Evolutionary conservation across 371 early-diverging fungal species (phyloP).

Genomic region (Saksenaea oblongispora): DNA sequence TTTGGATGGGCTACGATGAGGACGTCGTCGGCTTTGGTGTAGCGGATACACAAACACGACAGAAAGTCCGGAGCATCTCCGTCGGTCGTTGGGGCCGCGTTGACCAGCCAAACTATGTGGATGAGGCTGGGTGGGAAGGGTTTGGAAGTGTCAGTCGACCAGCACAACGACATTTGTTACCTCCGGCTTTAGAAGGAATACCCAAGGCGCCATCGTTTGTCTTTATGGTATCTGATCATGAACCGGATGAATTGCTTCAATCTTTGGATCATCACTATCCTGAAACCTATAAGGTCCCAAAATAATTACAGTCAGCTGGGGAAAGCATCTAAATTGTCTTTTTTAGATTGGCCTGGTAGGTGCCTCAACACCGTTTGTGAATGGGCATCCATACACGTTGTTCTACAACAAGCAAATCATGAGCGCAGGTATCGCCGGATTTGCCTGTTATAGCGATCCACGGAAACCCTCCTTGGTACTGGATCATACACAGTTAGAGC

Average conservation of each 20-base stretch:
- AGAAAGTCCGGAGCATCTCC: constrained; percentile 49
- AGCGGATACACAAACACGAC: constrained; percentile 35
- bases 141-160: constrained; percentile 46
- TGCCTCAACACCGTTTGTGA: constrained; percentile 74
- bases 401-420: constrained; percentile 52
- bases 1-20: constrained; percentile 37
- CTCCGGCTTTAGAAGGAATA: neutral
- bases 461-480: constrained; percentile 10
- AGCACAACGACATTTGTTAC: constrained; percentile 23
- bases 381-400: constrained; percentile 61
- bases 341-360: constrained; percentile 57
- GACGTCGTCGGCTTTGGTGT: constrained; percentile 24
- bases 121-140: constrained; percentile 48
- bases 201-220: constrained; percentile 35
- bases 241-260: constrained; percentile 64
- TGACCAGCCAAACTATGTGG: constrained; percentile 42
- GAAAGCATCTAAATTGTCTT: neutral
- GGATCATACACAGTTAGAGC: constrained; percentile 45
- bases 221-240: constrained; percentile 61
- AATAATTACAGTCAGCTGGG: neutral
- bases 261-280: constrained; percentile 57
- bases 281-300: constrained; percentile 38
- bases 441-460: constrained; percentile 38
- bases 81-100: constrained; percentile 64
- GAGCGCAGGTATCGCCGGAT: constrained; percentile 66